phyloP scores from a whole-genome alignment of 306 rosid species.

The Vicia faba region DNA sequence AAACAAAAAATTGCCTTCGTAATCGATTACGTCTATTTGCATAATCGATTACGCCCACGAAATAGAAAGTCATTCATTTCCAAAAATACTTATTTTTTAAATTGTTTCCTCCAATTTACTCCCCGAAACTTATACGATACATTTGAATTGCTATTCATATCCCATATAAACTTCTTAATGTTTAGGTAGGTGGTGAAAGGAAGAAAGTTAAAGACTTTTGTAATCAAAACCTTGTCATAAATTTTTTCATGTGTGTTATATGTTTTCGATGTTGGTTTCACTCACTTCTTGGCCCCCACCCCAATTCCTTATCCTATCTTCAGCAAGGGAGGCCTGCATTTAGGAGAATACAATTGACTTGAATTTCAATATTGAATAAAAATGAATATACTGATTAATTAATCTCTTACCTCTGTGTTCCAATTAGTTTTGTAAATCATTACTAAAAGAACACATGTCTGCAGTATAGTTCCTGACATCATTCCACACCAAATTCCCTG shows the following conservation, averaged over 20 bases:
- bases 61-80: too few species aligned
- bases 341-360: not conserved
- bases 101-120: too few species aligned
- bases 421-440: slow-evolving; percentile 39
- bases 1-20: too few species aligned
- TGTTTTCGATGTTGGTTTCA: not conserved
- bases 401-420: slow-evolving; percentile 28
- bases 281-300: slow-evolving; percentile 16
- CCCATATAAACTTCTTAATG: too few species aligned
- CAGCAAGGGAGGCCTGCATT: slow-evolving; percentile 39
- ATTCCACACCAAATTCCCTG: slow-evolving; percentile 42
- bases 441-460: slow-evolving; percentile 31
- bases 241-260: slow-evolving; percentile 12
- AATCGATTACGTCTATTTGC: too few species aligned
- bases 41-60: too few species aligned
- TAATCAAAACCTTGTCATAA: too few species aligned
- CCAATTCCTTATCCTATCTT: slow-evolving; percentile 43
- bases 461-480: slow-evolving; percentile 37
- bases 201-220: too few species aligned
- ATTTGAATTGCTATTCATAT: too few species aligned
- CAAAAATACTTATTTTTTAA: too few species aligned
- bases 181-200: too few species aligned
- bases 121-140: too few species aligned
- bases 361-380: not conserved
- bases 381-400: not conserved